Evolutionary conservation across 495 filamentous ascomycete species (phyloP).

Genomic region (Apiosordaria backusii): DNA sequence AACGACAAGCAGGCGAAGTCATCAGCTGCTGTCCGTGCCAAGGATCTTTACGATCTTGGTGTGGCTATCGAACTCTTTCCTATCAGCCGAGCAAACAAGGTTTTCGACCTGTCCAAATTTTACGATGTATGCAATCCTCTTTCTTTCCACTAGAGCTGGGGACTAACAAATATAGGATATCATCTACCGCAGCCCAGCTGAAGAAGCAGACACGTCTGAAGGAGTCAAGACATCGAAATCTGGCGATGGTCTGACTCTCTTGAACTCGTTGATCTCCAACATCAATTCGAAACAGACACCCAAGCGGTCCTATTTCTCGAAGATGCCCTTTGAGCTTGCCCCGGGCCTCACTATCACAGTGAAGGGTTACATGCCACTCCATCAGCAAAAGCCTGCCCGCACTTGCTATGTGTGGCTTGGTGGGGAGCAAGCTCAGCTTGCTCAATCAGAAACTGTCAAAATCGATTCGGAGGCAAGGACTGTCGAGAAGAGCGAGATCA

Average conservation of each 20-base stretch:
- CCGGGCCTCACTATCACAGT: slow-evolving; percentile 82
- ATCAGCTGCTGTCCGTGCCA: slow-evolving; percentile 78
- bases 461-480: slow-evolving; percentile 71
- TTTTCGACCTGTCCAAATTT: slow-evolving; percentile 83
- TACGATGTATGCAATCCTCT: slow-evolving; percentile 65
- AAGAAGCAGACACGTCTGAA: slow-evolving; percentile 53
- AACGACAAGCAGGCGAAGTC: slow-evolving; percentile 66
- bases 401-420: slow-evolving; percentile 83
- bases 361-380: slow-evolving; percentile 86
- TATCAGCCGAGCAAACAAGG: slow-evolving; percentile 67
- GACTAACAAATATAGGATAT: slow-evolving; percentile 60
- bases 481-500: slow-evolving; percentile 76
- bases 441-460: slow-evolving; percentile 63
- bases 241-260: slow-evolving; percentile 72
- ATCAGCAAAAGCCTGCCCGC: slow-evolving; percentile 71
- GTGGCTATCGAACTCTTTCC: slow-evolving; percentile 93
- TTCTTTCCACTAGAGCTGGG: background rate
- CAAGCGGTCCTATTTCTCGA: slow-evolving; percentile 83
- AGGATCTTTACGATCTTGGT: slow-evolving; percentile 92
- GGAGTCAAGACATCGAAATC: slow-evolving; percentile 46
- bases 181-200: slow-evolving; percentile 62
- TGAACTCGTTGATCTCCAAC: slow-evolving; percentile 79
- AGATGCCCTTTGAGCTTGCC: slow-evolving; percentile 78
- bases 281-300: slow-evolving; percentile 88
- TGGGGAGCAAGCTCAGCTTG: slow-evolving; percentile 79